Percentiles rank a stretch among this genome's conserved stretches.
Conservation (phyloP, 2,329 filamentous ascomycete genomes). For the Ambrosiella cleistominuta region DNA sequence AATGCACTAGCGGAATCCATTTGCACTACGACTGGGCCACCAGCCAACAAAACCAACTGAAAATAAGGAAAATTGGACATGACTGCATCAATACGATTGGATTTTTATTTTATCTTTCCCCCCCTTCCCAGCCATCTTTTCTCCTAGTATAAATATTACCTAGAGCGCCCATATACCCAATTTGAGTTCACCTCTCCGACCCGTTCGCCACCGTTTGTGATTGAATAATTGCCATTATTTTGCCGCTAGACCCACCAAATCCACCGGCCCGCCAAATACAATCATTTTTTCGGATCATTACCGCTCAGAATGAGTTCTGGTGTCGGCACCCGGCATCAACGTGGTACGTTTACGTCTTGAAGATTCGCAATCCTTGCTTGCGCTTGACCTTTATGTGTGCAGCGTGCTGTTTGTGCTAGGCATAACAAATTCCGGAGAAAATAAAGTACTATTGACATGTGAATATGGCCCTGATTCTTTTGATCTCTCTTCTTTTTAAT, state of each 20-base stretch:
- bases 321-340: constrained; percentile 1
- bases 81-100: neutral
- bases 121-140: neutral
- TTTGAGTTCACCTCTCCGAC: neutral
- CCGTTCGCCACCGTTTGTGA: neutral
- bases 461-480: neutral
- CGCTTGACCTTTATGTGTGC: neutral
- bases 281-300: neutral
- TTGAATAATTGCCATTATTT: neutral
- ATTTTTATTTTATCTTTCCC: neutral
- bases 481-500: constrained; percentile 5
- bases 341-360: constrained; percentile 2
- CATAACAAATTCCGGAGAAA: neutral
- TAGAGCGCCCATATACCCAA: neutral
- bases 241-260: neutral
- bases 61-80: neutral
- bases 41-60: neutral
- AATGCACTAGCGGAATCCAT: neutral
- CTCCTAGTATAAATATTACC: neutral
- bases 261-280: neutral
- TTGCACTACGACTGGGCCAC: neutral
- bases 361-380: neutral
- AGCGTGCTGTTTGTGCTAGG: neutral
- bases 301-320: neutral
- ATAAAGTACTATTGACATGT: neutral